phyloP scores from a whole-genome alignment of 768 basidiomycete species.

The Leccinum longicurvipes region DNA sequence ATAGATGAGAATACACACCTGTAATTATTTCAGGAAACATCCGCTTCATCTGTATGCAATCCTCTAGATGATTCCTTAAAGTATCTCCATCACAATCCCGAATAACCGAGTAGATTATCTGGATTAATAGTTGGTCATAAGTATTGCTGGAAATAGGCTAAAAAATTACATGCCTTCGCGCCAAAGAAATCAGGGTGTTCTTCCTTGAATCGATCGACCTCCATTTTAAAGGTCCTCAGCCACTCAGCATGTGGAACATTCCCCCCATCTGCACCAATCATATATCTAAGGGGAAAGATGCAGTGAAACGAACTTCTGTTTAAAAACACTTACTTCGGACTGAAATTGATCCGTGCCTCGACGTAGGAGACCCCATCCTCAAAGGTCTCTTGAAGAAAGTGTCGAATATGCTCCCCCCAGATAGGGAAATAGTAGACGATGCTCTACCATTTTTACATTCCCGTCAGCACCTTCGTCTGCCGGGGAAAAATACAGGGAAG shows the following conservation, averaged over 20 bases:
- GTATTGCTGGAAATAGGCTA: background rate
- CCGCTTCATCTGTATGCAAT: conserved; percentile 70
- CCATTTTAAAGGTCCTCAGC: conserved; percentile 50
- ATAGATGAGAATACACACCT: conserved; percentile 37
- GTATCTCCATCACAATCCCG: conserved; percentile 53
- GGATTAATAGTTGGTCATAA: background rate
- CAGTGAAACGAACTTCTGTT: background rate
- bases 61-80: conserved; percentile 65
- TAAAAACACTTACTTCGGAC: conserved; percentile 41
- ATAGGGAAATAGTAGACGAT: conserved; percentile 53
- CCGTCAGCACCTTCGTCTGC: background rate
- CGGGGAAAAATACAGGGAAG: background rate
- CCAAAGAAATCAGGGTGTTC: conserved; percentile 62
- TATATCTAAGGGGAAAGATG: conserved; percentile 39
- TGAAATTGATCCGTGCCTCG: conserved; percentile 68
- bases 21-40: conserved; percentile 71
- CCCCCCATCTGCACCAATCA: conserved; percentile 56
- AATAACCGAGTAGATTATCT: conserved; percentile 73
- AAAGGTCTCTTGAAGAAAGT: conserved; percentile 59
- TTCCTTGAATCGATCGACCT: conserved; percentile 53
- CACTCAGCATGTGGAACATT: conserved; percentile 59
- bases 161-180: conserved; percentile 45
- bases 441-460: conserved; percentile 22
- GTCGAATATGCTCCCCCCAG: conserved; percentile 55
- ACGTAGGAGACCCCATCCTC: conserved; percentile 71